These are phyloP conservation scores for Mycena sanguinolenta DNA, from an alignment of 768 basidiomycete species.

Conservation along the genomic window DNA sequence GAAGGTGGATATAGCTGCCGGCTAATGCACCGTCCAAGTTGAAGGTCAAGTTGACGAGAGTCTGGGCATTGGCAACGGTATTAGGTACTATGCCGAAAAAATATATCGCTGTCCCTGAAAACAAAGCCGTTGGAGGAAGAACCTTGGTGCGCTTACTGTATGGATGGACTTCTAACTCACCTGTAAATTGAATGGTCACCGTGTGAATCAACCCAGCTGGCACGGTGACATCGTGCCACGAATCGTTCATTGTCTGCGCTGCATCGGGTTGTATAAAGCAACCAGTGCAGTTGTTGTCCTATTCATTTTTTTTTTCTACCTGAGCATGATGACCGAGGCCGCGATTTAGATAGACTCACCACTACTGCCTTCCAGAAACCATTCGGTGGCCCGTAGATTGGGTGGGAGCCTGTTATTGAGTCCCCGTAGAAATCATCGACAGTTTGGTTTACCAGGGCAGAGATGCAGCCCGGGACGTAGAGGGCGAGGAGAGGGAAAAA, in stretches of 20 bases:
- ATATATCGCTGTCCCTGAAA: background rate
- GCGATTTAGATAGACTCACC: background rate
- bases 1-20: background rate
- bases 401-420: background rate
- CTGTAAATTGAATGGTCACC: background rate
- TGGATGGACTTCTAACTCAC: background rate
- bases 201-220: background rate
- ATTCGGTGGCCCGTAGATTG: background rate
- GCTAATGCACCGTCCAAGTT: background rate
- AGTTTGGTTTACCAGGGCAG: background rate
- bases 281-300: background rate
- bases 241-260: background rate
- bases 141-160: background rate
- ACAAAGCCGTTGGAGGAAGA: too few relatives aligned
- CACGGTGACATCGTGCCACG: background rate
- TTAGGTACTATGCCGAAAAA: slow-evolving; percentile 7
- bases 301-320: background rate
- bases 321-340: background rate
- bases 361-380: too few relatives aligned
- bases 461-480: background rate
- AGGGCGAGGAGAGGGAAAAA: background rate
- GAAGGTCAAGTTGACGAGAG: background rate
- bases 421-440: slow-evolving; percentile 2
- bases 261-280: background rate
- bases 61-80: background rate